Base-by-base conservation (phyloP, 108 stramenopile species). In the Skeletonema grethae region DNA sequence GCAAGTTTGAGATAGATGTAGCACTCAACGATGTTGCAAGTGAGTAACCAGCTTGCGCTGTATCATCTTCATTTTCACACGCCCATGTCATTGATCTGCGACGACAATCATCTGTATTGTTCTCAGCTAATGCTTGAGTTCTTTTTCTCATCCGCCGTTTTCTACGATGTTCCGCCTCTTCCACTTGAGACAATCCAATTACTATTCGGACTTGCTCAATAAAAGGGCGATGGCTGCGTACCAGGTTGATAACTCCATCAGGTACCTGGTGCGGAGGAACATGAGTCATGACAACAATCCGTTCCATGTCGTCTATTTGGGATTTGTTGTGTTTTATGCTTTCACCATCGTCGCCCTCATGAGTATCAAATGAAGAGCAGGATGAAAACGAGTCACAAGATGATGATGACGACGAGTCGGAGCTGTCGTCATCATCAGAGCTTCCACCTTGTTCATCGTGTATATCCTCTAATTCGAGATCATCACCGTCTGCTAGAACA, bases 181-280 rank as follows among this genome's bases (percentile, higher is more conserved):
- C 63, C 20, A 7, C 34, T 7, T 30, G 50, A 6, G 77, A 78
- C 7, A 70, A 66, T 15, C 77, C 69, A 76, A 90, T 94, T 2
- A 94, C 82, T 63, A 94, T 88, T 45, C 92, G 77, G 2, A 91
- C 86, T 67, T 91, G 92, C 61, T 82, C 65, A 34, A 94, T 89
- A 59, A 64, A 88, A 0, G 87, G 86, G 2, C 86, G 84, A 72
- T 94, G 90, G 0, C 86, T 67, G 10, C 90, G 77, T 24, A 86
- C 84, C 59, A 94, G 57, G 71, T 87, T 86, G 18, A 94, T 66
- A n/a, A 94, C 84, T 24, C 90, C 90, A 74, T 91, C 92, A 13
- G 92, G 90, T 11, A 91, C 90, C 67, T 94, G 88, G 50, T 89
- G 80, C 20, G 92, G 90, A 36, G 90, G 90, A 2, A 94, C 92